Conservation (phyloP, 106 monocot genomes). For the Vanilla planifolia region DNA sequence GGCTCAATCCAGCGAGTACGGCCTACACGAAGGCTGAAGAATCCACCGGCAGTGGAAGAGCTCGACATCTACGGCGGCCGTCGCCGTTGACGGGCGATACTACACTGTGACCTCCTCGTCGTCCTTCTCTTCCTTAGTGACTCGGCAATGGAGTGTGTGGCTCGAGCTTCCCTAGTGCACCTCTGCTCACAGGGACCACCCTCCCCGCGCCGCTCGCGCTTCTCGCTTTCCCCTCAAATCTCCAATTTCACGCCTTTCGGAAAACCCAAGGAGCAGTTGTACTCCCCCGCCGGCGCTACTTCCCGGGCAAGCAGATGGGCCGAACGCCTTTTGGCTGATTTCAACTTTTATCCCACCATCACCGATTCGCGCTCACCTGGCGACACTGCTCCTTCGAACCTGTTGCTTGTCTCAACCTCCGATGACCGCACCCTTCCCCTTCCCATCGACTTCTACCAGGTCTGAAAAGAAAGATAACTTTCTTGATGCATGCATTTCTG, state of each 20-base stretch:
- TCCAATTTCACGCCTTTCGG: background rate
- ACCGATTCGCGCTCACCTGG: constrained; percentile 13
- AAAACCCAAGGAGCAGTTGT: constrained; percentile 3
- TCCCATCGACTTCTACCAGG: constrained; percentile 83
- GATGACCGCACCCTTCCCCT: constrained; percentile 53
- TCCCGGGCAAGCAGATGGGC: constrained; percentile 70
- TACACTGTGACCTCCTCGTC: background rate
- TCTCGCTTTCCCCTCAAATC: background rate
- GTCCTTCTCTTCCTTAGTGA: background rate
- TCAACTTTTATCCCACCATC: constrained; percentile 41
- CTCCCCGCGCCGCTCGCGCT: background rate
- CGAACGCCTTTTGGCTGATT: constrained; percentile 80
- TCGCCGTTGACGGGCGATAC: background rate
- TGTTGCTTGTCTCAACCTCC: constrained; percentile 14
- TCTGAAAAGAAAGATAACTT: constrained; percentile 5
- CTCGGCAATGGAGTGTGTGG: background rate
- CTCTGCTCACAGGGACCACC: constrained; percentile 5
- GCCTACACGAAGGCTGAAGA: too few species aligned
- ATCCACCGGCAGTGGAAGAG: background rate
- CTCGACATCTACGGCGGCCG: background rate
- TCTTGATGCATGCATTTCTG: background rate
- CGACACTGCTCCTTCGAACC: constrained; percentile 7
- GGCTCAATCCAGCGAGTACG: too few species aligned
- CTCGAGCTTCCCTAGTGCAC: background rate
- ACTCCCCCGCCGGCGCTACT: constrained; percentile 6